These are phyloP conservation scores for Hericium rajendrae DNA, from an alignment of 768 basidiomycete species.

Conservation along the genomic window DNA sequence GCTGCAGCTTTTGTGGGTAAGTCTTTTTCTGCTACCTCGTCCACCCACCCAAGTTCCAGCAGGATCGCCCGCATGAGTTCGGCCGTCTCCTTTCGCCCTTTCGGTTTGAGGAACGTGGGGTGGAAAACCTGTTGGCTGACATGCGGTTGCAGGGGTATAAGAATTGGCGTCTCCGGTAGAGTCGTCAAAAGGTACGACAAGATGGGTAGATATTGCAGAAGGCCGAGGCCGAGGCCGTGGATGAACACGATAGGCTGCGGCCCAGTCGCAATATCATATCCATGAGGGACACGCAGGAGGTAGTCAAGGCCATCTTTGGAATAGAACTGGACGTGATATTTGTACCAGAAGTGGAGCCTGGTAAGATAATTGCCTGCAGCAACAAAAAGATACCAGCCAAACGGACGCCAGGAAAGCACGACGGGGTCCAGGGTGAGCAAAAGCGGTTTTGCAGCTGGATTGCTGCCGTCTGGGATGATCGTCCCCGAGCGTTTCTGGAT, in stretches of 20 bases:
- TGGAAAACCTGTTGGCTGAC: constrained; percentile 84
- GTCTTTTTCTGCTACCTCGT: constrained; percentile 15
- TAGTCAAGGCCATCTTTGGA: constrained; percentile 70
- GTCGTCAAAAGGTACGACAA: constrained; percentile 46
- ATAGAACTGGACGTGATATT: constrained; percentile 34
- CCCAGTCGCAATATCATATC: constrained; percentile 51
- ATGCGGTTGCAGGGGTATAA: constrained; percentile 76
- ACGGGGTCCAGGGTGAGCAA: constrained; percentile 74
- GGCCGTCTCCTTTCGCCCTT: constrained; percentile 51
- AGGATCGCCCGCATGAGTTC: constrained; percentile 47
- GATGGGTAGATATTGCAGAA: constrained; percentile 59
- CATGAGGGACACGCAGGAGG: constrained; percentile 56
- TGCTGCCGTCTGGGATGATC: constrained; percentile 49
- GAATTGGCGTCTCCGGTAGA: constrained; percentile 59
- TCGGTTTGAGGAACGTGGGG: constrained; percentile 59
- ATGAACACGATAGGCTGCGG: constrained; percentile 71
- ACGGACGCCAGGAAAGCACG: constrained; percentile 58
- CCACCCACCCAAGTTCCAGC: constrained; percentile 54
- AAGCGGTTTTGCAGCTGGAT: constrained; percentile 42
- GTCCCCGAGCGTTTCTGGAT: constrained; percentile 68
- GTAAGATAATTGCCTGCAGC: constrained; percentile 38
- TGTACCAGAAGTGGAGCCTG: constrained; percentile 32
- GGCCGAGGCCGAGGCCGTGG: constrained; percentile 83
- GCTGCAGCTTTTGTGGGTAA: constrained; percentile 11
- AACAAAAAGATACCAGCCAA: constrained; percentile 50